Base-by-base conservation (phyloP, 2,329 filamentous ascomycete genomes). In the Colletotrichum chlorophyti region DNA sequence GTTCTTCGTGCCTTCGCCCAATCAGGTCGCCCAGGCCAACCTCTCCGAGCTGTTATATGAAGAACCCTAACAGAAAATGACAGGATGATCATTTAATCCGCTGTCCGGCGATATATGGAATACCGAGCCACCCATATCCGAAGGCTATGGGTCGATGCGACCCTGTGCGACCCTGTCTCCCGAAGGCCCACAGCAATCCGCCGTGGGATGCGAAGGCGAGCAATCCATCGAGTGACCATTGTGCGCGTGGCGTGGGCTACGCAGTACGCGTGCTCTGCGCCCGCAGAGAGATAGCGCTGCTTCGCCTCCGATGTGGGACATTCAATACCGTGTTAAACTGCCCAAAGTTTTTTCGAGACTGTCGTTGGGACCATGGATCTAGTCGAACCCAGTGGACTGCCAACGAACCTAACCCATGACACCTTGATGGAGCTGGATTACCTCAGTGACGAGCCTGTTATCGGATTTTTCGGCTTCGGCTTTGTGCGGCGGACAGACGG, bases 251-350 rank as follows among this genome's bases (percentile, higher is more conserved):
- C 38, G 37, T 38, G 46, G 53, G 24, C 31, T 51, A 51, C 53
- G n/a, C n/a, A n/a, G n/a, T n/a, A n/a, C n/a, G 46, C 35, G 35
- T 47, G 54, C 54, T 42, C 35, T 42, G 41, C 54, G 54, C 54
- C 54, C 54, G 41, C 54, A 53, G 34, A n/a, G 17, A 51, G 27
- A 34, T 42, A 47, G 54, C 35, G 19, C 40, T 46, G 31, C 47
- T 45, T 57, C 38, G 53, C 54, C 41, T 15, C 40, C 48, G 21
- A 32, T n/a, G 32, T 19, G 40, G 40, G 40, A 53, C 21, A 31
- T 31, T 27, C 46, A 24, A 12, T 26, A 37, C n/a, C 29, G 37
- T 17, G 19, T 21, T n/a, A 21, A 19, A 32, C 29, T 19, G 31
- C n/a, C n/a, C n/a, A n/a, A n/a, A n/a, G n/a, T n/a, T n/a, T n/a